Evolutionary conservation across 495 filamentous ascomycete species (phyloP).

Genomic region (Bacidia gigantensis): DNA sequence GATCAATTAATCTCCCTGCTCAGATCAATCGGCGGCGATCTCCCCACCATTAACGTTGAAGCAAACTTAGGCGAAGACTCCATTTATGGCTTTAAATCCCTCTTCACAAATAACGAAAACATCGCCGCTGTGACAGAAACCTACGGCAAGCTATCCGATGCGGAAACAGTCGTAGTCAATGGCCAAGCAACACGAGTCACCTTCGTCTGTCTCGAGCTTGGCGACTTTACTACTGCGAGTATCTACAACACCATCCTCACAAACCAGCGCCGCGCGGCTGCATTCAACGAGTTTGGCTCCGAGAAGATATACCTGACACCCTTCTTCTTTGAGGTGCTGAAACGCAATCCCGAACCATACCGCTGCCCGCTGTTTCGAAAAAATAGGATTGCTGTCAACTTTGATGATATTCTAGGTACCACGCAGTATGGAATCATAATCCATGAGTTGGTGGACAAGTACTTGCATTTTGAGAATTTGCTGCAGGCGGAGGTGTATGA

Average conservation of each 20-base stretch:
- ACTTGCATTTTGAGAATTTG: neutral
- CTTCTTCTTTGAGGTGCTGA: neutral
- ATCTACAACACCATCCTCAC: neutral
- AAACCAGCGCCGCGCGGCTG: neutral
- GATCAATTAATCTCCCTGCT: slow-evolving; percentile 1
- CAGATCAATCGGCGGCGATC: neutral
- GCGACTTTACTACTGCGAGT: neutral
- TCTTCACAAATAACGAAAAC: slow-evolving; percentile 1
- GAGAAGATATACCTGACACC: neutral
- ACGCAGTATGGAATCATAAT: slow-evolving; percentile 3
- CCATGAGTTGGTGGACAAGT: slow-evolving; percentile 4
- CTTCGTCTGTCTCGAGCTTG: slow-evolving; percentile 2
- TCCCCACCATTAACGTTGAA: slow-evolving; percentile 2
- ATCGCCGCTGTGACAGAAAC: slow-evolving; percentile 1
- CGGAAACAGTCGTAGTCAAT: neutral
- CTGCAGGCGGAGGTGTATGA: neutral
- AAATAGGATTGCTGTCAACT: neutral
- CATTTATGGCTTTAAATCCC: slow-evolving; percentile 2
- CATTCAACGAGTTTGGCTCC: slow-evolving; percentile 2
- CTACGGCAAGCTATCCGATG: neutral
- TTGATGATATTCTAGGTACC: neutral
- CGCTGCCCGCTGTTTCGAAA: slow-evolving; percentile 5
- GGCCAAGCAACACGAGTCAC: neutral
- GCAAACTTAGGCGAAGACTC: neutral
- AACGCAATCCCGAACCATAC: slow-evolving; percentile 1